Evolutionary conservation across 768 basidiomycete genomes (phyloP), one percentile per base, ranked within the genome.

Genomic region (Leucosporidium creatinivorum): DNA sequence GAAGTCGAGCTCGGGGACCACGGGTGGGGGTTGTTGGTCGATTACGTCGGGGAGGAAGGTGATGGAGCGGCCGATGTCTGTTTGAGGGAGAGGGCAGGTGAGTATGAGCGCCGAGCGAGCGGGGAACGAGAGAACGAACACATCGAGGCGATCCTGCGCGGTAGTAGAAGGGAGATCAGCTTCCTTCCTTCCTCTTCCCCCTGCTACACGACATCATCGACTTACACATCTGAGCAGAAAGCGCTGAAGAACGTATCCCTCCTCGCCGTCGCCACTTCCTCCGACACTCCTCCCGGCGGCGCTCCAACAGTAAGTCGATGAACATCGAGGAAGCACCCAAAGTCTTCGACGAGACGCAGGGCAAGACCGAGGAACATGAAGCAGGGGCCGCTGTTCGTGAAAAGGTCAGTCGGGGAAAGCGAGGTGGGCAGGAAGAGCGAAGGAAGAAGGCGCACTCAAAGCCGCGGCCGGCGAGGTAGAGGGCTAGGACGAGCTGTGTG

Each of bases 1-100:
- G 23, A 62, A 70, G 44, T 71, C 70, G 33, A 71, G 13, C 21
- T 68, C 70, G 57, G 64, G 54, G 1, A 61, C 51, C 56, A 71
- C 18, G 2, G 52, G 51, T 21, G 70, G 70, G 1, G 58, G 58
- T 12, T 36, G 30, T 26, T 47, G 25, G 47, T 71, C 70, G 61
- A 71, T 57, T 25, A 60, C 65, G 10, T 48, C 30, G 21, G 59
- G 54, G 36, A 70, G 49, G 28, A 70, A 70, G 10, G 67, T 61
- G 44, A 65, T 49, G 33, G 63, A 70, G 0, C 66, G 69, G 1
- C 69, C 69, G 58, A 54, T 63, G 62, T 63, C 39, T 19, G 62
- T 39, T 49, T n/a, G 49, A 23, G 25, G 6, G 25, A 1, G 28
- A 12, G 25, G 28, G 25, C n/a, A 12, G 2, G 25, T 7, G 6